Evolutionary conservation across 176 grass and related monocot species (phyloP), one percentile per base, ranked within the genome.

Genomic region (Carex cristatella): DNA sequence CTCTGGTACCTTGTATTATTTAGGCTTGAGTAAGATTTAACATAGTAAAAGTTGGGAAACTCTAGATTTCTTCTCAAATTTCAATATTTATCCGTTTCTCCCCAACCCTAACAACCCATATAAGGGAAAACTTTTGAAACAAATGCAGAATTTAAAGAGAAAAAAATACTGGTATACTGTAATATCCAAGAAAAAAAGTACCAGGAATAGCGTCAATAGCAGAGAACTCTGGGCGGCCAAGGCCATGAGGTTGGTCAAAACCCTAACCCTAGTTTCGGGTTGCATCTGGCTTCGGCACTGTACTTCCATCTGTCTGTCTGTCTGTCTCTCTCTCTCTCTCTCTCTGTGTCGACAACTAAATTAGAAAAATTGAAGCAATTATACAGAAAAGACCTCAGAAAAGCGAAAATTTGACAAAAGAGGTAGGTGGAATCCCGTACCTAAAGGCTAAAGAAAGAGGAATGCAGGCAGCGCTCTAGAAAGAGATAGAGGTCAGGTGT

Each of bases 261-360:
- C 61, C 81, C 61, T 54, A 83, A 83, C 61, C 59, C 61, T 83
- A 67, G 81, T 55, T 32, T 83, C 28, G 5, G 44, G 27, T 10
- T n/a, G 61, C 81, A 53, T 67, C 81, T 83, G 63, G 61, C 81
- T 69, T 69, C 14, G 62, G 46, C 61, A 54, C 81, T 65, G 62
- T 67, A 83, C 59, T 54, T 83, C 81, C 81, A 83, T 83, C 59
- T 69, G 0, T 40, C 44, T 46, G 7, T 46, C 40, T 83, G 42
- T 18, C 33, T 33, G 1, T 1, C 33, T 83, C 59, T 83, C 4
- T 40, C 44, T 46, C 44, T 46, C 40, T 83, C 59, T 83, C 4
- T 40, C 44, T 46, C 44, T 46, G 19, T 83, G 40, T n/a, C 37
- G 42, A 83, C 42, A 83, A 31, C 81, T 83, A 83, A 79, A 61